phyloP scores from a whole-genome alignment of 306 rosid genomes.

The Malus orientalis region DNA sequence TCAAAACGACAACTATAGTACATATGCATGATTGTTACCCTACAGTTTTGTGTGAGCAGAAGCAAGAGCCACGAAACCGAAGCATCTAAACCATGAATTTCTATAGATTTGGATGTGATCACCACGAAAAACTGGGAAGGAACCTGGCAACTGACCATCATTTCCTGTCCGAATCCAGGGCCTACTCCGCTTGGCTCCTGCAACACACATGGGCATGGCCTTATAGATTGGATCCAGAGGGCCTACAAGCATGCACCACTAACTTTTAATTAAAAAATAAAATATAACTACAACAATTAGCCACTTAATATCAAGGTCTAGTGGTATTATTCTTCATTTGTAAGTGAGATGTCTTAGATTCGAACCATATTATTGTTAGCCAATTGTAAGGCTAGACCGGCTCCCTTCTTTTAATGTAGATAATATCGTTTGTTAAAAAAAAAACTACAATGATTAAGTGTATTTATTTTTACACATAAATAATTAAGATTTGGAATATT shows the following conservation, averaged over 20 bases:
- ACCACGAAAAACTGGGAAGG: not conserved
- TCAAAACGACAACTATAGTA: accelerated
- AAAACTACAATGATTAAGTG: too few relatives aligned
- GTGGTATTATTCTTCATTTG: too few relatives aligned
- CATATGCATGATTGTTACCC: not conserved
- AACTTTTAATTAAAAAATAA: not conserved
- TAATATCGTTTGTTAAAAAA: too few relatives aligned
- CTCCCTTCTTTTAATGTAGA: too few relatives aligned
- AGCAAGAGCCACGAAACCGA: not conserved
- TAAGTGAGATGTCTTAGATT: too few relatives aligned
- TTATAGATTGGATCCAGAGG: not conserved
- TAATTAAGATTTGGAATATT: too few relatives aligned
- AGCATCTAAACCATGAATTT: not conserved
- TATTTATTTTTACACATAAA: too few relatives aligned
- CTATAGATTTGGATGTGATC: not conserved
- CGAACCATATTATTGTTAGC: too few relatives aligned
- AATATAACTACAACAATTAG: not conserved
- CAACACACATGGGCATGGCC: constrained; percentile 1
- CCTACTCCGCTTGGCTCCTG: not conserved
- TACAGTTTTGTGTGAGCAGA: not conserved
- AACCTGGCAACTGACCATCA: constrained; percentile 5
- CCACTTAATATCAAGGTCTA: too few relatives aligned
- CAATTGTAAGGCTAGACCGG: too few relatives aligned
- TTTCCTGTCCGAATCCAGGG: constrained; percentile 11
- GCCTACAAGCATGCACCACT: not conserved